phyloP scores from a whole-genome alignment of 257 asterid genomes.

The Nicotiana otophora region DNA sequence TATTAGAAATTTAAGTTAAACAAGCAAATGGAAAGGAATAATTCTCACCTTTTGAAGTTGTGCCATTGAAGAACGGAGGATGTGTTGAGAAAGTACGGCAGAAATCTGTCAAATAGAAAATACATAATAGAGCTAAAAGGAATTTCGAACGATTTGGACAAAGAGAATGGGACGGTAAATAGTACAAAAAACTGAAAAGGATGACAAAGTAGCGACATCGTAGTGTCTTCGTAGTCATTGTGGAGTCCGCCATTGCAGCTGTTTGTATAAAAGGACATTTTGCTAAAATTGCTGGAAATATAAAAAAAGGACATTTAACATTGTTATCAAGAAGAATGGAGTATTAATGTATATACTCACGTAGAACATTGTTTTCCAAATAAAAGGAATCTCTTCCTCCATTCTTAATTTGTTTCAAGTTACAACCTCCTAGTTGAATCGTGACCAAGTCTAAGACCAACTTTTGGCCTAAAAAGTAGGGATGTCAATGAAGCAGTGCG shows the following conservation, averaged over 20 bases:
- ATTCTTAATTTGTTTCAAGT: too few species aligned
- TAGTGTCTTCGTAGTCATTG: neutral
- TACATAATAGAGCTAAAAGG: neutral
- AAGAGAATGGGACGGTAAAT: neutral
- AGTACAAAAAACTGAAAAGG: neutral
- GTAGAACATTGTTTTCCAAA: too few species aligned
- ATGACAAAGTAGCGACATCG: neutral
- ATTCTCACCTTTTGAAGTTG: neutral
- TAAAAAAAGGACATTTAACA: too few species aligned
- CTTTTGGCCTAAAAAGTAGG: too few species aligned
- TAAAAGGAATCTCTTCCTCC: too few species aligned
- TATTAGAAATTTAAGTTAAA: neutral
- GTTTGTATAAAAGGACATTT: neutral
- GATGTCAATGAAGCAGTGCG: too few species aligned
- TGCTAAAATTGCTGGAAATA: too few species aligned
- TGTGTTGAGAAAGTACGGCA: neutral
- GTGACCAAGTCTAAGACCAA: too few species aligned
- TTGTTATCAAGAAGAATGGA: too few species aligned
- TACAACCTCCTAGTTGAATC: too few species aligned
- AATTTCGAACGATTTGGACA: neutral
- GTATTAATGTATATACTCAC: too few species aligned
- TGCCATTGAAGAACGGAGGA: neutral
- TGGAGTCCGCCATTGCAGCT: slow-evolving; percentile 4
- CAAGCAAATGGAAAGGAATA: too few species aligned
- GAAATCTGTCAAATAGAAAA: neutral